Conservation (phyloP, 805 yeast genomes). For the Candida germanica region DNA sequence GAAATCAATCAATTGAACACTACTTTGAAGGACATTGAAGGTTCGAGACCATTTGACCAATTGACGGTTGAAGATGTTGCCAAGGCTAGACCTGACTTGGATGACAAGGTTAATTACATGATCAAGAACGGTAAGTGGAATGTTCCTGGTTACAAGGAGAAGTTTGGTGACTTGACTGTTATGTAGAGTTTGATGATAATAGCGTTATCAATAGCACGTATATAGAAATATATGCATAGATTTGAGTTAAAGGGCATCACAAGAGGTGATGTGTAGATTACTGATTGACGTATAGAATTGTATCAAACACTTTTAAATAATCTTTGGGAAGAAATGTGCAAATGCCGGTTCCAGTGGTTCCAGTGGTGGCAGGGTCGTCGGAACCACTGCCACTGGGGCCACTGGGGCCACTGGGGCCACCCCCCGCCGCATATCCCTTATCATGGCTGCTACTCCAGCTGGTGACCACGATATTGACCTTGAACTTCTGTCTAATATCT, state of each 20-base stretch:
- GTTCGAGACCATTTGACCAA: conserved; percentile 97
- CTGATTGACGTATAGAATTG: conserved; percentile 12
- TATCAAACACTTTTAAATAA: conserved; percentile 11
- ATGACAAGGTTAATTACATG: conserved; percentile 92
- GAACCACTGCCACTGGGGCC: not conserved
- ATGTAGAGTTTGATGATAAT: conserved; percentile 50
- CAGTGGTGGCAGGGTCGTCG: not conserved
- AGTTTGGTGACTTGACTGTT: conserved; percentile 94
- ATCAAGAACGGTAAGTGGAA: conserved; percentile 96
- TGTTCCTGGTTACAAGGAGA: conserved; percentile 97
- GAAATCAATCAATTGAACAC: conserved; percentile 83
- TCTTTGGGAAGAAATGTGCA: conserved; percentile 10
- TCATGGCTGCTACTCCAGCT: conserved; percentile 29
- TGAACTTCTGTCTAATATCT: conserved; percentile 14
- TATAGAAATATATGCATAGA: not conserved
- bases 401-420: not conserved
- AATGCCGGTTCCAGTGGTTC: not conserved
- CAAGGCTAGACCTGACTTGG: conserved; percentile 96
- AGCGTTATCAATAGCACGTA: not conserved
- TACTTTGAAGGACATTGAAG: conserved; percentile 90
- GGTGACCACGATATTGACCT: conserved; percentile 24
- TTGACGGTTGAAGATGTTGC: conserved; percentile 93
- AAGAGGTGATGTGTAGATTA: too few relatives aligned
- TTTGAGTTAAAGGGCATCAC: too few relatives aligned
- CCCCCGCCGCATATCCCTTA: conserved; percentile 17